phyloP scores from a whole-genome alignment of 495 filamentous ascomycete genomes.

The Pyronema omphalodes region DNA sequence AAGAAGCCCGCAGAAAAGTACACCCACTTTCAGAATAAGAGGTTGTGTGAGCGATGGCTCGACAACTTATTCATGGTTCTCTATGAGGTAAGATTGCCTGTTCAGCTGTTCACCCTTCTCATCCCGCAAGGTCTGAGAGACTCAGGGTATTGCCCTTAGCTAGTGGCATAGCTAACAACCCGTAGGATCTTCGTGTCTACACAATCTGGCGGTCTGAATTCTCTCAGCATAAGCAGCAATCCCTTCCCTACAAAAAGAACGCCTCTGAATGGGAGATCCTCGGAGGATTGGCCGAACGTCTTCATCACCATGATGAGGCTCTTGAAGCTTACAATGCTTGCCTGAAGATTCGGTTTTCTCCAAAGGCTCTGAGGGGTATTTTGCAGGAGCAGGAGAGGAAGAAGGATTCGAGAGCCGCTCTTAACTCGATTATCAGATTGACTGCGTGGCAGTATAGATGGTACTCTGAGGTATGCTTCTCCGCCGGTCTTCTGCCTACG shows the following conservation, averaged over 20 bases:
- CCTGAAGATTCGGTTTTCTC: slow-evolving; percentile 63
- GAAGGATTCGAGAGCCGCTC: slow-evolving; percentile 52
- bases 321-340: slow-evolving; percentile 83
- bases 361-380: slow-evolving; percentile 73
- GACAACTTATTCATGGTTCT: slow-evolving; percentile 99
- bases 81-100: slow-evolving; percentile 41
- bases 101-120: not conserved
- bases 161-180: not conserved
- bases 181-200: slow-evolving; percentile 72
- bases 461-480: slow-evolving; percentile 65
- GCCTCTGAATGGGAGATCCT: slow-evolving; percentile 97
- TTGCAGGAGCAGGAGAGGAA: slow-evolving; percentile 56
- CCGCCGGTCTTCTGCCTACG: not conserved
- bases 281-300: slow-evolving; percentile 73
- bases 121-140: not conserved
- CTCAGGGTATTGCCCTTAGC: not conserved
- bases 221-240: slow-evolving; percentile 75
- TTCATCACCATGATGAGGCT: slow-evolving; percentile 76
- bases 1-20: slow-evolving; percentile 34
- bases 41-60: slow-evolving; percentile 91
- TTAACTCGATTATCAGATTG: slow-evolving; percentile 65
- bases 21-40: slow-evolving; percentile 74
- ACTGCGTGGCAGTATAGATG: slow-evolving; percentile 97
- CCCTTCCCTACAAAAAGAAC: slow-evolving; percentile 83
- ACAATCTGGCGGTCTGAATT: slow-evolving; percentile 98